A percentile compares a stretch with the other conserved stretches of the same genome.
Evolutionary conservation across 1,284 basidiomycete species (phyloP).

Genomic region (Takashimella koratensis): DNA sequence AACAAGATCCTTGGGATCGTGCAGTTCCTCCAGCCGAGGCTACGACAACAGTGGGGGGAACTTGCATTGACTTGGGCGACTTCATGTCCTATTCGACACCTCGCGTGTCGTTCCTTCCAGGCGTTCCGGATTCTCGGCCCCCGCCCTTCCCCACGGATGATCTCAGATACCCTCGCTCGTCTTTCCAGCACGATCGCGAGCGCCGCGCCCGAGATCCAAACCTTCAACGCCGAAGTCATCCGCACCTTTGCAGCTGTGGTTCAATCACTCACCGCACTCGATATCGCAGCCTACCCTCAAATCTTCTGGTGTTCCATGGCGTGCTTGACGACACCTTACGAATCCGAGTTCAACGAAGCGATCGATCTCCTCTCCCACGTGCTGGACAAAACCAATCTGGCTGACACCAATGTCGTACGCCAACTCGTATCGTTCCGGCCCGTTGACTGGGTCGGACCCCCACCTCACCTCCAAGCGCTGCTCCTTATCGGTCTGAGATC

Average conservation of each 20-base stretch:
- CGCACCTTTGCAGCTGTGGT: conserved; percentile 70
- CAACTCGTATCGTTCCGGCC: conserved; percentile 67
- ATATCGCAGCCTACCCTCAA: conserved; percentile 64
- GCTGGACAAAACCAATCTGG: conserved; percentile 69
- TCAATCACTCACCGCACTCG: conserved; percentile 58
- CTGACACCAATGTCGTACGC: conserved; percentile 62
- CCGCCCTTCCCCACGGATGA: conserved; percentile 64
- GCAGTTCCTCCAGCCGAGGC: conserved; percentile 62
- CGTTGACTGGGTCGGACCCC: conserved; percentile 64
- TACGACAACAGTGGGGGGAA: conserved; percentile 75
- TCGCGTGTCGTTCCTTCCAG: conserved; percentile 85
- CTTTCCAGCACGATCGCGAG: conserved; percentile 80
- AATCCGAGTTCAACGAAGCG: conserved; percentile 72
- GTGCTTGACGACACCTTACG: conserved; percentile 76
- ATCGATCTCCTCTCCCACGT: conserved; percentile 66
- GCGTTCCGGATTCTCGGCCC: conserved; percentile 83
- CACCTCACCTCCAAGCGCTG: conserved; percentile 66
- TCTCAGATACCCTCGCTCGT: conserved; percentile 76
- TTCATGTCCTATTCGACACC: conserved; percentile 76
- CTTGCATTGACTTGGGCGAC: conserved; percentile 81
- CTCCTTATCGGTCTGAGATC: conserved; percentile 79
- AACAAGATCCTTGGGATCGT: conserved; percentile 65
- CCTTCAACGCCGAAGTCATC: conserved; percentile 79
- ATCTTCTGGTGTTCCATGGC: conserved; percentile 84
- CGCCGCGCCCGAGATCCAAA: conserved; percentile 64